Evolutionary conservation across 805 yeast genomes (phyloP), one percentile per base, ranked within the genome.

Genomic region (Yarrowia bubula): DNA sequence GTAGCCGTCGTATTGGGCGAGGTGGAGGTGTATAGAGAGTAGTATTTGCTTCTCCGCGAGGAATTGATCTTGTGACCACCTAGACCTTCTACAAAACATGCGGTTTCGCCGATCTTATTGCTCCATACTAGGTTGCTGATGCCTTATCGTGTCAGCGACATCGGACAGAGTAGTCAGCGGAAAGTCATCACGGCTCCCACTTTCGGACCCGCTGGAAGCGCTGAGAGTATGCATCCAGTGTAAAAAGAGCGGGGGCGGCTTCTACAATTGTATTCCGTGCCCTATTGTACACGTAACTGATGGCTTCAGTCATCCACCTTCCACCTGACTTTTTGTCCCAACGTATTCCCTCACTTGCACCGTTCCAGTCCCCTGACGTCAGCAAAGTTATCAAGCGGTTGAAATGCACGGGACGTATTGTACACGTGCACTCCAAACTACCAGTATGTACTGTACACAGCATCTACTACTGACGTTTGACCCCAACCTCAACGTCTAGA

Each of bases 61-160:
- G 18, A 22, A 22, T 22, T 22, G 28, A 22, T 22, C 28, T 22
- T 22, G 28, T 22, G 28, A 22, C 28, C 51, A 10, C 13, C 2
- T 13, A 2, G 1, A 8, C 38, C 37, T 31, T 32, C 35, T 8
- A 28, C 48, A 32, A 8, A 9, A 8, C 4, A 4, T n/a, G 11
- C 31, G 3, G 7, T 32, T 18, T 33, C 10, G 14, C 8, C 13
- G 32, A 14, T 3, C 33, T 3, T 18, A 31, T n/a, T 10, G 32
- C 57, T 37, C 18, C 8, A 22, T 18, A 51, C 43, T 38, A 51
- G 33, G 58, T 51, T 51, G 43, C 58, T 37, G 58, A 37, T 51
- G 58, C 58, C 58, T 51, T 51, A 51, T 51, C 58, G 57, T 50
- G 57, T 37, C 57, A 50, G 42, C 42, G 55, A 35, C 55, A 48